These are phyloP conservation scores for Eucalyptus microcorys DNA, from an alignment of 345 rosid genomes.

Conservation along the genomic window DNA sequence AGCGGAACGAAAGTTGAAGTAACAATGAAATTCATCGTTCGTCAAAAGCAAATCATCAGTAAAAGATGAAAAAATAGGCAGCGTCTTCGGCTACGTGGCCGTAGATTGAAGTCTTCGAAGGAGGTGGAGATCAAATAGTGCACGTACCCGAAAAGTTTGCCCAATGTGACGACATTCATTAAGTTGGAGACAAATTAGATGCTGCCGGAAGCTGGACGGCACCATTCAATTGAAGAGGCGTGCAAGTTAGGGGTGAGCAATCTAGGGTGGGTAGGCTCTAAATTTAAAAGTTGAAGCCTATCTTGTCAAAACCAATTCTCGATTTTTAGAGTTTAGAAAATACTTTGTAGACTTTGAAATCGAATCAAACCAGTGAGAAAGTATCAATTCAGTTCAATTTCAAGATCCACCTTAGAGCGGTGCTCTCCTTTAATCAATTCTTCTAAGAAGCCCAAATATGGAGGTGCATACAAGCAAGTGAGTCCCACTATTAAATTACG, in stretches of 20 bases:
- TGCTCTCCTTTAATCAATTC: background rate
- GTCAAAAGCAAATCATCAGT: background rate
- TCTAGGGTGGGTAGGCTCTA: background rate
- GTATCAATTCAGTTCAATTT: background rate
- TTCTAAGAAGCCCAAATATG: background rate
- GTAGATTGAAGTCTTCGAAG: background rate
- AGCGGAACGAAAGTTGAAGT: background rate
- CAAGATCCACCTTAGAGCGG: accelerated
- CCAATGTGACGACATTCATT: accelerated
- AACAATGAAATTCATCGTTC: too few relatives aligned
- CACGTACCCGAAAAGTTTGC: background rate
- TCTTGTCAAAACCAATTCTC: too few relatives aligned
- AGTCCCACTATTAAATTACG: too few relatives aligned
- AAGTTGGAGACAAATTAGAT: background rate
- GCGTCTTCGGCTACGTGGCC: accelerated
- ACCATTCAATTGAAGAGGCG: background rate
- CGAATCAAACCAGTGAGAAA: too few relatives aligned
- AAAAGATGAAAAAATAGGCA: background rate
- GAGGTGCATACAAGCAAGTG: background rate
- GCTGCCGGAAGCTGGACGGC: background rate
- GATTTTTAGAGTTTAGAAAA: too few relatives aligned
- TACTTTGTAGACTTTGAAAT: too few relatives aligned
- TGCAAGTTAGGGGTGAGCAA: background rate
- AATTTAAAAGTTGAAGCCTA: too few relatives aligned
- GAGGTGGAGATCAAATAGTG: background rate